Percentiles rank a stretch among this genome's conserved stretches.
These are phyloP conservation scores for Eragrostis curvula DNA, from an alignment of 176 grass and related monocot genomes.

Conservation along the genomic window DNA sequence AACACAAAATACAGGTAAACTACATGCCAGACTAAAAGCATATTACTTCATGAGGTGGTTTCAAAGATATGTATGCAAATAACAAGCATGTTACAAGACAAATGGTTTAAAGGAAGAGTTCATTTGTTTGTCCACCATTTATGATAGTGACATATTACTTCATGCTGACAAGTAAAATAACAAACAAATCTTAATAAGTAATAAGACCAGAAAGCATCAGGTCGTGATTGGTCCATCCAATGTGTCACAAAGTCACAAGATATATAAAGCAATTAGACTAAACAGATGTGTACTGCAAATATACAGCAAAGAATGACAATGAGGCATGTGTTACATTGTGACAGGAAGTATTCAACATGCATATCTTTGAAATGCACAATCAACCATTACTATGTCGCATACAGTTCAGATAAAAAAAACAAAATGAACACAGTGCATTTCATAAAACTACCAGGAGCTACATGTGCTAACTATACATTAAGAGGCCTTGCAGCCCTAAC, in stretches of 20 bases:
- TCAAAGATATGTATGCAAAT: too few relatives aligned
- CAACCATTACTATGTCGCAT: background rate
- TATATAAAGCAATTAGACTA: background rate
- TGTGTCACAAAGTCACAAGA: background rate
- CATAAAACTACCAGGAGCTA: background rate
- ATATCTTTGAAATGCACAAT: background rate
- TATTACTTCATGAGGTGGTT: too few relatives aligned
- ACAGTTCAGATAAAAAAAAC: background rate
- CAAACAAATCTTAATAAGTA: background rate
- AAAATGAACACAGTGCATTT: background rate
- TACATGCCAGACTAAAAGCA: too few relatives aligned
- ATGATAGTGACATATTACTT: background rate
- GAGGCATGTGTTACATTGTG: background rate
- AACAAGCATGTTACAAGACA: background rate
- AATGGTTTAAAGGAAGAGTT: background rate
- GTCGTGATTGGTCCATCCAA: background rate
- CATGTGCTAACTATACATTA: background rate
- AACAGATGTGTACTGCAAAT: background rate
- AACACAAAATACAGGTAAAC: background rate
- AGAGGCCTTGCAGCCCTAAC: background rate
- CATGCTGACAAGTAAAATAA: background rate
- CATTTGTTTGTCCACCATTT: background rate
- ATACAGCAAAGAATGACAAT: background rate
- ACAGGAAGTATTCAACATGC: background rate
- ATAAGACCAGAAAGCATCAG: constrained; percentile 3